A percentile compares a stretch with the other conserved stretches of the same genome.
Conservation (phyloP, 139 green algal species). For the Chlorella sp. region DNA sequence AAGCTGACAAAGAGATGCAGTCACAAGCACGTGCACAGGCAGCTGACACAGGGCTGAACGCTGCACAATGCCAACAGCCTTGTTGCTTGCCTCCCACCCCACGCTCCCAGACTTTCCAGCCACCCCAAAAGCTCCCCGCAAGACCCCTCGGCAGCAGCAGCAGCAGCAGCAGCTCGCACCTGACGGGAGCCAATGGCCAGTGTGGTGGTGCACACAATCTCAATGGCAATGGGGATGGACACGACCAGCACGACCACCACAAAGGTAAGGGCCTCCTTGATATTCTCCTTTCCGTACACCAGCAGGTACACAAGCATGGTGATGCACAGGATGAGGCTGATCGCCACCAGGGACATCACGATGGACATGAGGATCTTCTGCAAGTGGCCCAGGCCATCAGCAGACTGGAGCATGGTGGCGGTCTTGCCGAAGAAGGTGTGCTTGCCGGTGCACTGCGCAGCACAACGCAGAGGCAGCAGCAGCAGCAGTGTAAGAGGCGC, state of each 20-base stretch:
- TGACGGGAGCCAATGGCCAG: constrained; percentile 68
- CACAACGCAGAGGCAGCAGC: no score
- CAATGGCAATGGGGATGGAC: constrained; percentile 67
- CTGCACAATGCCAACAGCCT: no score
- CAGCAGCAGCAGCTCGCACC: no score
- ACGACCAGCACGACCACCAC: constrained; percentile 75
- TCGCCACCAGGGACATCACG: constrained; percentile 55
- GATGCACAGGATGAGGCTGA: constrained; percentile 61
- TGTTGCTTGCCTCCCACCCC: no score
- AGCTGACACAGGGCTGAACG: no score
- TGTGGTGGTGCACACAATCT: constrained; percentile 78
- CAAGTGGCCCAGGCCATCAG: constrained; percentile 53
- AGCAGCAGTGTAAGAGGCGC: no score
- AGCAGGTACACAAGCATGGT: constrained; percentile 60
- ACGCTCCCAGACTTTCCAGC: no score
- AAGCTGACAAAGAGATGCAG: no score
- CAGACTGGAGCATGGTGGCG: constrained; percentile 58
- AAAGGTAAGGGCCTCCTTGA: constrained; percentile 63
- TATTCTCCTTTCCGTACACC: constrained; percentile 21
- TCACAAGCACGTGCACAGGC: no score
- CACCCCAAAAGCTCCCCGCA: no score
- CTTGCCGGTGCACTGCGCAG: no score
- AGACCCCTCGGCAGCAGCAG: no score
- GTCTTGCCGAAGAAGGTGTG: constrained; percentile 88
- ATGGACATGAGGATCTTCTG: constrained; percentile 74